These are phyloP conservation scores for Cornus kousa DNA, from an alignment of 148 eudicot genomes.

Conservation along the genomic window DNA sequence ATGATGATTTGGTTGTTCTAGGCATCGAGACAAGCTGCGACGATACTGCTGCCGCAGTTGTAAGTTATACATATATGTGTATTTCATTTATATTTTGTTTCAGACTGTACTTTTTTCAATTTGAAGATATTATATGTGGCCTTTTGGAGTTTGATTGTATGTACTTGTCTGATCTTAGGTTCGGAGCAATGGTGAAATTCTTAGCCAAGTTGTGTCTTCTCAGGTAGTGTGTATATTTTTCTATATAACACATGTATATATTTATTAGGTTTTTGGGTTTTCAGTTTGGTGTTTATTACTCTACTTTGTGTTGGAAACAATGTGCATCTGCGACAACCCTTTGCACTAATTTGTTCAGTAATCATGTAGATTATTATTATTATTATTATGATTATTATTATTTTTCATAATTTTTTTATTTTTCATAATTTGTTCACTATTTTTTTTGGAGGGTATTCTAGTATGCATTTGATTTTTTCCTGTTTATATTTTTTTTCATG, in stretches of 20 bases:
- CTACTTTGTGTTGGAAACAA: background rate
- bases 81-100: background rate
- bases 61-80: slow-evolving; percentile 23
- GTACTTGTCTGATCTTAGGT: slow-evolving; percentile 44
- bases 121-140: background rate
- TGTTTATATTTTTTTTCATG: background rate
- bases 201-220: slow-evolving; percentile 92
- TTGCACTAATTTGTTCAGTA: no score
- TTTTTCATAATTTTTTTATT: no score
- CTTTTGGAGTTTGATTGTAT: slow-evolving; percentile 12
- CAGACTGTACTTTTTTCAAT: background rate
- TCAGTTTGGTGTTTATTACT: background rate
- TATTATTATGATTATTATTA: no score
- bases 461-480: background rate
- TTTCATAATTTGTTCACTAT: no score
- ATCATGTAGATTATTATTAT: no score
- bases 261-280: background rate
- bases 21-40: slow-evolving; percentile 94
- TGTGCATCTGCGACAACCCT: background rate
- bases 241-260: background rate
- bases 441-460: no score
- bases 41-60: slow-evolving; percentile 91
- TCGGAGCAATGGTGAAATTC: slow-evolving; percentile 81
- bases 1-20: slow-evolving; percentile 55
- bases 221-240: slow-evolving; percentile 57